Evolutionary conservation across 148 eudicot genomes (phyloP).

Genomic region (Agrostemma githago): DNA sequence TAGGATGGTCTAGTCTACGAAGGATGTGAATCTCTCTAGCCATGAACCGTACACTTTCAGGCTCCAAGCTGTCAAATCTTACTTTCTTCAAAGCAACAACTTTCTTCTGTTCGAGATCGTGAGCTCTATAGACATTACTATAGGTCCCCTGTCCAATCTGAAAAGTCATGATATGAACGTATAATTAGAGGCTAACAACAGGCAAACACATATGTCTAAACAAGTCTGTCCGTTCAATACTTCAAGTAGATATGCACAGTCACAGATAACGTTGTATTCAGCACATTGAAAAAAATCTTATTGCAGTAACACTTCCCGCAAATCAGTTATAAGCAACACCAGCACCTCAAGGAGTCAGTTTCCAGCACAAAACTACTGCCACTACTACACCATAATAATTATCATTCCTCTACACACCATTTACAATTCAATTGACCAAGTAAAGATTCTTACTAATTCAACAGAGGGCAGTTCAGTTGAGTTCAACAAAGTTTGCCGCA

Average conservation of each 20-base stretch:
- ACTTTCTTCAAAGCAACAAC: slow-evolving; percentile 85
- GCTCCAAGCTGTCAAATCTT: slow-evolving; percentile 72
- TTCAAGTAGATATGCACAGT: neutral
- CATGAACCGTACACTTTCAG: slow-evolving; percentile 85
- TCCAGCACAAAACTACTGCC: neutral
- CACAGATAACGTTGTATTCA: neutral
- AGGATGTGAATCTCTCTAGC: slow-evolving; percentile 79
- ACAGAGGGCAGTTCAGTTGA: neutral
- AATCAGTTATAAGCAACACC: neutral
- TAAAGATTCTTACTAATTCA: neutral
- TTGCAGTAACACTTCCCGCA: neutral
- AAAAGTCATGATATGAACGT: slow-evolving; percentile 5
- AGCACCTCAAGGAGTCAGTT: neutral
- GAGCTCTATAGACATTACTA: slow-evolving; percentile 80
- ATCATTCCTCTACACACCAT: neutral
- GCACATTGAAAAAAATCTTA: neutral
- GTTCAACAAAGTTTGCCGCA: neutral
- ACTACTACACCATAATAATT: neutral
- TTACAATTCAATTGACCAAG: slow-evolving; percentile 3
- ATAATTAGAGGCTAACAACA: slow-evolving; percentile 18
- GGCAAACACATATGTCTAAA: slow-evolving; percentile 7
- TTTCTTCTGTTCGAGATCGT: slow-evolving; percentile 71
- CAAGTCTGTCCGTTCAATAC: neutral
- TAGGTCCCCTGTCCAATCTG: slow-evolving; percentile 94
- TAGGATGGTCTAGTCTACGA: slow-evolving; percentile 83